Base-by-base conservation (phyloP, 768 basidiomycete genomes). In the Leucogyrophana mollusca region DNA sequence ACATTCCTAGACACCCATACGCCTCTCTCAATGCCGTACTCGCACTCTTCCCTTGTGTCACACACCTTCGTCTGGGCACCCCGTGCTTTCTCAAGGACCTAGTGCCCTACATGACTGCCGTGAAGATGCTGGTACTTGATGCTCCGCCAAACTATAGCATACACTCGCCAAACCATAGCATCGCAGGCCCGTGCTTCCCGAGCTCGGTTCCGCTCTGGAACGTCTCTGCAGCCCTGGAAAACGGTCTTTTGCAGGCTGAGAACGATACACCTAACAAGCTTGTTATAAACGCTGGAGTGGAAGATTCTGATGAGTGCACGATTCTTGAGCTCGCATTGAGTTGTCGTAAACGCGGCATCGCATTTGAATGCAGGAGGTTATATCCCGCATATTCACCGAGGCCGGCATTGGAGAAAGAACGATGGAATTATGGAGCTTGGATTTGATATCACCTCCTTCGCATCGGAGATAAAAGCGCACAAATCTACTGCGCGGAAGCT, bases 61-160 rank as follows among this genome's bases (percentile, higher is more conserved):
- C 45, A 25, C 40, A 43, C 23, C 33, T 47, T 24, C 46, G 32
- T 2, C 20, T 43, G 46, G 41, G 42, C 23, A 47, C 32, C 17
- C 46, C 46, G 17, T 47, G 46, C 34, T 47, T 47, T 17, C 46
- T 47, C 25, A 47, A 43, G 17, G 34, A 44, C 11, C 41, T 47
- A 9, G 42, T 47, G 11, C 40, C 41, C 18, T 25, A 43, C 20
- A 44, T 45, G 43, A 18, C 23, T 17, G 17, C 42, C 23, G 35
- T 44, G n/a, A 32, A 24, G 23, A 8, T 45, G 43, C 42, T 48
- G n/a, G 24, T 43, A 32, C 46, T 47, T 33, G 46, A 43, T n/a
- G 40, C 46, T 3, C 46, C 46, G 14, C 46, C 46, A 8, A 22
- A 33, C 18, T 44, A 45, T 16, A 43, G 17, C 16, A 16, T 35